phyloP scores from a whole-genome alignment of 768 basidiomycete species.

The Mycena sanguinolenta region DNA sequence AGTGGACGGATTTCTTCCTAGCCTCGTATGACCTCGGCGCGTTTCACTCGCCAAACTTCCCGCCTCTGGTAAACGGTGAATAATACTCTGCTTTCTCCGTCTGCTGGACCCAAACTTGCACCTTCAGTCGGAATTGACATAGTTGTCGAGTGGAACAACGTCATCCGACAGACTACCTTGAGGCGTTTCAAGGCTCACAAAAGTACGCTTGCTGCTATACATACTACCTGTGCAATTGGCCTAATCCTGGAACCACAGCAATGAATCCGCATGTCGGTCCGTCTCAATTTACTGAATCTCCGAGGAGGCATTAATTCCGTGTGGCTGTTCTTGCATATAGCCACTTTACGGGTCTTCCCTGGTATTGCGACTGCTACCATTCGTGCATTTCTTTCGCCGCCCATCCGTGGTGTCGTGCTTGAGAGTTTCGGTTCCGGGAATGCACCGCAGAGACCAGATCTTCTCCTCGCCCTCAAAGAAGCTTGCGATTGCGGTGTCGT shows the following conservation, averaged over 20 bases:
- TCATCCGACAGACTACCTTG: conserved; percentile 84
- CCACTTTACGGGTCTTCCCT: conserved; percentile 87
- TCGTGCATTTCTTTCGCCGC: conserved; percentile 80
- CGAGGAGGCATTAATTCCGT: not conserved
- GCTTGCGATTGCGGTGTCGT: conserved; percentile 88
- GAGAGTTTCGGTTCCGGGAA: conserved; percentile 96
- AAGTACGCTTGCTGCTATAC: conserved; percentile 51
- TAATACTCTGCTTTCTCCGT: conserved; percentile 18
- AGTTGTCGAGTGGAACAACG: conserved; percentile 89
- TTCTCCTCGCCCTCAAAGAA: conserved; percentile 81
- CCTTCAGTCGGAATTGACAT: conserved; percentile 88
- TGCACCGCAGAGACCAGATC: conserved; percentile 84
- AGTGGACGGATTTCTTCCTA: not conserved
- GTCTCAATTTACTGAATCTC: conserved; percentile 39
- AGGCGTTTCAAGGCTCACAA: conserved; percentile 88
- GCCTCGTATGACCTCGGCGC: conserved; percentile 86
- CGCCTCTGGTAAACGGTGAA: conserved; percentile 83
- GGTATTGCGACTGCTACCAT: conserved; percentile 85
- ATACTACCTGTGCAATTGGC: not conserved
- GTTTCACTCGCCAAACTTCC: conserved; percentile 88
- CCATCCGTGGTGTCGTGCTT: conserved; percentile 85
- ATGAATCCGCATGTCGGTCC: conserved; percentile 87
- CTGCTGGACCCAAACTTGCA: not conserved
- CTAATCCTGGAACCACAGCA: conserved; percentile 54
- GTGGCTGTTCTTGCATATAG: conserved; percentile 54